These are phyloP conservation scores for Collybiopsis luxurians DNA, from an alignment of 768 basidiomycete genomes.

Conservation along the genomic window DNA sequence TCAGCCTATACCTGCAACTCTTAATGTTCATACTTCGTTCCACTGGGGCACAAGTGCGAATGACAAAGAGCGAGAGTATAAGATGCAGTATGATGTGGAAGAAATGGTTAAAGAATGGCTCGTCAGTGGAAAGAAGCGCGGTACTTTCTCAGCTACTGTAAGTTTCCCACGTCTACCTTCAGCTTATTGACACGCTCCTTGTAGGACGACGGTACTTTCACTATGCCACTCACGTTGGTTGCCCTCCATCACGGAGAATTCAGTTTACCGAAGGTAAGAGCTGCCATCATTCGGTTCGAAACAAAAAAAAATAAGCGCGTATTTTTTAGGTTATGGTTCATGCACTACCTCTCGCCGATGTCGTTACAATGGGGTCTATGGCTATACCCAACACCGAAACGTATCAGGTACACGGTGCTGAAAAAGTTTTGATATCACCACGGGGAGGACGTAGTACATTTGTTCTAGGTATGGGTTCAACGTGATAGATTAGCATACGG, in stretches of 20 bases:
- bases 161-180: constrained; percentile 16
- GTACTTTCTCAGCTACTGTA: constrained; percentile 76
- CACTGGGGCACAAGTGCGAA: constrained; percentile 63
- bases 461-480: constrained; percentile 68
- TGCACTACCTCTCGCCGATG: constrained; percentile 52
- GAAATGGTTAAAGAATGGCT: constrained; percentile 86
- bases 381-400: constrained; percentile 70
- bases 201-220: constrained; percentile 62
- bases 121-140: constrained; percentile 84
- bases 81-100: constrained; percentile 78
- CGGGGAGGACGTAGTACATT: constrained; percentile 81
- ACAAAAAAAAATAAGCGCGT: neutral
- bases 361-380: constrained; percentile 55
- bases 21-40: constrained; percentile 71
- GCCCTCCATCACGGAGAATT: constrained; percentile 85
- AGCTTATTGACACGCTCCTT: constrained; percentile 3
- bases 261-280: constrained; percentile 54
- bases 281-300: neutral
- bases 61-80: constrained; percentile 40
- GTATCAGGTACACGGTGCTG: constrained; percentile 82
- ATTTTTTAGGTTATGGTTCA: constrained; percentile 45
- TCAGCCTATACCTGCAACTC: constrained; percentile 70
- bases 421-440: constrained; percentile 78
- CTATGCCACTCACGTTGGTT: constrained; percentile 72
- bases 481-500: neutral